These are phyloP conservation scores for Microcyclospora tardicrescens DNA, from an alignment of 2,329 filamentous ascomycete species.

Conservation along the genomic window DNA sequence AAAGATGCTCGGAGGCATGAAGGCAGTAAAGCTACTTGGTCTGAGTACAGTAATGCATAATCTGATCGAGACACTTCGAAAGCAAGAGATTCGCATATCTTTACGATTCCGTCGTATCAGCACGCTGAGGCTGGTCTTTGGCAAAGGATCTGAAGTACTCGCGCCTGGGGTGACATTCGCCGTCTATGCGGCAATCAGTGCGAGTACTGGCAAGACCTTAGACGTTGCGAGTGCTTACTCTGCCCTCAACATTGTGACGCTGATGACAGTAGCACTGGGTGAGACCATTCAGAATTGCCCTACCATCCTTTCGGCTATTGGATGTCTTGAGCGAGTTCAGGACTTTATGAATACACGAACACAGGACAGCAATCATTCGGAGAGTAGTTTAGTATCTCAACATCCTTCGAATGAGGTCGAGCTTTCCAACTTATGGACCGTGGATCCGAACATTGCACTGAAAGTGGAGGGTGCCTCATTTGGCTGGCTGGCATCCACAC, in stretches of 20 bases:
- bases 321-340: background rate
- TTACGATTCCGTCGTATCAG: background rate
- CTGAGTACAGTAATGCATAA: background rate
- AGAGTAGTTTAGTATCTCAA: background rate
- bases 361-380: background rate
- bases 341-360: background rate
- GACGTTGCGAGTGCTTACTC: background rate
- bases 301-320: background rate
- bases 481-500: background rate
- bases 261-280: background rate
- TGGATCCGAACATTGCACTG: background rate
- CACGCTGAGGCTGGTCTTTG: background rate
- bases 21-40: background rate
- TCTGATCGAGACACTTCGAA: background rate
- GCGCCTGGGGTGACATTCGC: background rate
- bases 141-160: background rate
- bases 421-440: background rate
- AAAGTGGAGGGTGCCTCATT: background rate
- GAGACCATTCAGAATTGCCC: background rate
- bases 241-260: background rate
- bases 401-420: background rate
- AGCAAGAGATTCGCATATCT: background rate
- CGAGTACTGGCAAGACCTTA: background rate
- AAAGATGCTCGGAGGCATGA: background rate
- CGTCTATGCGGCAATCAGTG: background rate